Base-by-base conservation (phyloP, 352 stramenopile genomes). In the Saprolegnia diclina region DNA sequence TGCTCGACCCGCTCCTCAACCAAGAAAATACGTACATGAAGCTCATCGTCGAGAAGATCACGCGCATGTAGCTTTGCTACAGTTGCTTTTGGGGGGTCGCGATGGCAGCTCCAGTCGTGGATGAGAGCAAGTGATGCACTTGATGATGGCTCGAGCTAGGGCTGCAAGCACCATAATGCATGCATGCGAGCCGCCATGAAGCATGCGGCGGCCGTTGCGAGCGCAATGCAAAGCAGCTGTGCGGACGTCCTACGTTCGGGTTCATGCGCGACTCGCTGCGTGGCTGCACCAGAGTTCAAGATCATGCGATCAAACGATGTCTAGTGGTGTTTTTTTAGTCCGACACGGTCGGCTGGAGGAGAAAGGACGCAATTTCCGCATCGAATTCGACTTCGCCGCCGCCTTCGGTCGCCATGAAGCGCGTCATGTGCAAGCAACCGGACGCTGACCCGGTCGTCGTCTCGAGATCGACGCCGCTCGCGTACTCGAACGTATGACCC, bases 21-120 rank as follows among this genome's bases (percentile, higher is more conserved):
- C 89, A 98, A 75, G 97, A 99, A 77, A 89, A 97, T 68, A 91
- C 94, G 64, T 99, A 98, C 75, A 98, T 98, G 82, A 82, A 95
- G 71, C 98, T 98, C 54, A 78, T 99, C 18, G 95, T 99, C 19
- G 85, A 94, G 24, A 99, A 99, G 69, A 98, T 99, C 66, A 88
- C 94, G 3, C 89, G 87, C 35, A 72, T 99, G 29, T 88, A 98
- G 68, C 96, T n/a, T n/a, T n/a, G n/a, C n/a, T n/a, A n/a, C n/a
- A n/a, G n/a, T n/a, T n/a, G n/a, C n/a, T n/a, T n/a, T n/a, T n/a
- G n/a, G n/a, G n/a, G n/a, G n/a, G n/a, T n/a, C n/a, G n/a, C n/a
- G n/a, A n/a, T n/a, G n/a, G n/a, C n/a, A n/a, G n/a, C n/a, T n/a
- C n/a, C n/a, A n/a, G n/a, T n/a, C n/a, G n/a, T n/a, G n/a, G n/a